Percentiles rank a stretch among this genome's conserved stretches.
Conservation (phyloP, 805 yeast genomes). For the Ogataea naganishii region DNA sequence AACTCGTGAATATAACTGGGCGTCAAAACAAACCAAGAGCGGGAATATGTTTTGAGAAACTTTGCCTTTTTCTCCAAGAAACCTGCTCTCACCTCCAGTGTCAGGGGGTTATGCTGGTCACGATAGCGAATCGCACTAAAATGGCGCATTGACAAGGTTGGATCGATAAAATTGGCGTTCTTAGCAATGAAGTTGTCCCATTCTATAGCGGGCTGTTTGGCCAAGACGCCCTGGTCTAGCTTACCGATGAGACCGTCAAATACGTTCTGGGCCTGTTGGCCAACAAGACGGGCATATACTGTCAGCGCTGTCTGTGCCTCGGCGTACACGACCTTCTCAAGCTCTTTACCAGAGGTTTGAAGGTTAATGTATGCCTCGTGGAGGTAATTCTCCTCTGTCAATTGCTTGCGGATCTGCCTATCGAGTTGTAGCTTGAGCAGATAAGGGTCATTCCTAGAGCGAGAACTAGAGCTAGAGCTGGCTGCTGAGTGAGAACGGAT, state of each 20-base stretch:
- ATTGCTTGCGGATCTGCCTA: conserved; percentile 65
- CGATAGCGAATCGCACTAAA: conserved; percentile 56
- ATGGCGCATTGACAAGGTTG: conserved; percentile 51
- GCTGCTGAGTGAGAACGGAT: too few species aligned
- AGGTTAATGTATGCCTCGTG: conserved; percentile 85
- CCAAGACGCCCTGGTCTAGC: conserved; percentile 59
- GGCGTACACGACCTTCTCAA: conserved; percentile 79
- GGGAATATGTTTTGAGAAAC: conserved; percentile 81
- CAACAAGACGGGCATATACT: conserved; percentile 60
- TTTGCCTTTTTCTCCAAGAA: conserved; percentile 84
- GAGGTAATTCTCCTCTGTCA: conserved; percentile 76
- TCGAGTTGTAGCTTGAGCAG: conserved; percentile 65
- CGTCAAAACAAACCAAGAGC: conserved; percentile 87
- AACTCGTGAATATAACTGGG: conserved; percentile 87
- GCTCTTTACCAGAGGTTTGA: conserved; percentile 79
- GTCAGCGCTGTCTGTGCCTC: conserved; percentile 81
- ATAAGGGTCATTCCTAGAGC: conserved; percentile 80
- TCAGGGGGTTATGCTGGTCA: conserved; percentile 60
- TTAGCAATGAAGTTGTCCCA: conserved; percentile 79
- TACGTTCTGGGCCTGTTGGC: conserved; percentile 66
- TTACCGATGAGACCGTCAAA: conserved; percentile 58
- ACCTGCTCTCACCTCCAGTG: conserved; percentile 66
- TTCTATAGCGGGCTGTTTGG: conserved; percentile 73
- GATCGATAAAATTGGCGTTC: conserved; percentile 64
- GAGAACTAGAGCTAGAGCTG: too few species aligned